phyloP scores from a whole-genome alignment of 441 rosid species.

The Jatropha multifida region DNA sequence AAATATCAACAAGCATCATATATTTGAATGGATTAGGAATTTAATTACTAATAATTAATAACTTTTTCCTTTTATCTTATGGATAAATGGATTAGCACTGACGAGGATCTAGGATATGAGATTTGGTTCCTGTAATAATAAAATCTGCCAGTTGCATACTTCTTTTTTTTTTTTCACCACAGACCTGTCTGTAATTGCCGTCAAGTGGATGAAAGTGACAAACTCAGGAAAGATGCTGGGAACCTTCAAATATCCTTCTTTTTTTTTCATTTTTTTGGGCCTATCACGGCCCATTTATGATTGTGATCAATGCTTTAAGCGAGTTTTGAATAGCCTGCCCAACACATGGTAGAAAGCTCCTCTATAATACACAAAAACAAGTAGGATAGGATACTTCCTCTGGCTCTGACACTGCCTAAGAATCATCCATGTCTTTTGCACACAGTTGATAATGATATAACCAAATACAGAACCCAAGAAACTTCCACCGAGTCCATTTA shows the following conservation, averaged over 20 bases:
- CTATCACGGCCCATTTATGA: neutral
- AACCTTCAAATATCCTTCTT: too few species aligned
- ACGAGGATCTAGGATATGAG: neutral
- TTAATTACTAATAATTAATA: too few species aligned
- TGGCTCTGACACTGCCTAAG: too few species aligned
- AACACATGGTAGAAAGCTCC: neutral
- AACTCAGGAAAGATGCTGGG: neutral
- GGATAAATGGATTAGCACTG: slow-evolving; percentile 13
- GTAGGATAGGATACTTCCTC: too few species aligned
- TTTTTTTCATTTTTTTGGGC: neutral
- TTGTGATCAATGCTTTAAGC: too few species aligned
- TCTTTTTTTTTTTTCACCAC: neutral
- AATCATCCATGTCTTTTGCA: too few species aligned
- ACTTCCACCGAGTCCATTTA: too few species aligned
- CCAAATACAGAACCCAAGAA: too few species aligned
- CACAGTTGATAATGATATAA: too few species aligned
- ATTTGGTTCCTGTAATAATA: slow-evolving; percentile 16
- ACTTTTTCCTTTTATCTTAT: neutral
- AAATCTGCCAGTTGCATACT: slow-evolving; percentile 5
- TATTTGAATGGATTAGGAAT: neutral
- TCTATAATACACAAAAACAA: too few species aligned
- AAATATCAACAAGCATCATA: neutral
- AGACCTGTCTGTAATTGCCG: slow-evolving; percentile 7
- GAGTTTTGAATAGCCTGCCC: neutral
- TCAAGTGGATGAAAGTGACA: slow-evolving; percentile 10